Conservation (phyloP, 2,329 filamentous ascomycete species). For the Trichothecium sympodiale region DNA sequence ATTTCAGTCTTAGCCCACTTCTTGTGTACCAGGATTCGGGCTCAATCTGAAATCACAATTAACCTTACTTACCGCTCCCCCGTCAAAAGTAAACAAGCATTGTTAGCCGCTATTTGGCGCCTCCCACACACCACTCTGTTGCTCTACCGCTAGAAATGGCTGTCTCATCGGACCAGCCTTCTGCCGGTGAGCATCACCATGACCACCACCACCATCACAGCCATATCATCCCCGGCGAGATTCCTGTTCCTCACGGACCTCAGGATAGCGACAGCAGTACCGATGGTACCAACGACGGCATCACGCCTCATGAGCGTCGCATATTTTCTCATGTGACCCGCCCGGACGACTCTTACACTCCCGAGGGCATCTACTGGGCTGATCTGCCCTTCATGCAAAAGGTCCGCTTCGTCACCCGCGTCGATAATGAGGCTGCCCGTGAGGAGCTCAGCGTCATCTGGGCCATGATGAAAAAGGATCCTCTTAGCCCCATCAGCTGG, state of each 20-base stretch:
- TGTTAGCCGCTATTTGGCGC: no score
- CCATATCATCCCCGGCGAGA: slow-evolving; percentile 33
- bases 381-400: slow-evolving; percentile 65
- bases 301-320: slow-evolving; percentile 39
- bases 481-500: slow-evolving; percentile 70
- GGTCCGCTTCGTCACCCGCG: slow-evolving; percentile 61
- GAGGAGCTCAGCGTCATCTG: slow-evolving; percentile 59
- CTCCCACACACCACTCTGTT: no score
- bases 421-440: slow-evolving; percentile 59
- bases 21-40: no score
- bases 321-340: slow-evolving; percentile 72
- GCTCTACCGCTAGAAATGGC: background rate
- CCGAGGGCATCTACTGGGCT: slow-evolving; percentile 84
- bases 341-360: slow-evolving; percentile 79
- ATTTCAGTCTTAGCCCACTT: no score
- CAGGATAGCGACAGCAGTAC: slow-evolving; percentile 30
- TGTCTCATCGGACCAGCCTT: slow-evolving; percentile 1
- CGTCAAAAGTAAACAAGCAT: no score
- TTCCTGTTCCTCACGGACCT: slow-evolving; percentile 42
- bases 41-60: no score
- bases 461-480: slow-evolving; percentile 75
- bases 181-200: slow-evolving; percentile 1
- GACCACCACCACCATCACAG: slow-evolving; percentile 19
- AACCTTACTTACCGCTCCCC: no score
- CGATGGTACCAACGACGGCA: slow-evolving; percentile 34